Evolutionary conservation across 345 rosid genomes (phyloP).

Genomic region (Gossypium sturtianum): DNA sequence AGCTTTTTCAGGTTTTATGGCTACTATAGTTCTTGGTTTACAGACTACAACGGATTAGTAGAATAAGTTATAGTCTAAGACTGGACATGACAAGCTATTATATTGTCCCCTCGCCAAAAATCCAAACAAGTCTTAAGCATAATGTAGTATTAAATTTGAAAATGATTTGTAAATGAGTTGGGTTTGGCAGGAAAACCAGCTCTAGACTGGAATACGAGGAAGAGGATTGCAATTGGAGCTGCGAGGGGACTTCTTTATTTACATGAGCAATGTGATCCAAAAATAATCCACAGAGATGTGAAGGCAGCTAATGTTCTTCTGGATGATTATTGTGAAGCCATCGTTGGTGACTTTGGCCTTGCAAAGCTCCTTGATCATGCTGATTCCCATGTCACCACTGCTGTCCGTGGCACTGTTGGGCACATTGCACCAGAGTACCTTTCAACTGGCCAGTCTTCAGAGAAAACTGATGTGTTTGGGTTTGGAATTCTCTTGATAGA

Average conservation of each 20-base stretch:
- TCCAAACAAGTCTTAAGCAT: background rate
- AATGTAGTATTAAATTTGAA: background rate
- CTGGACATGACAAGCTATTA: too few species aligned
- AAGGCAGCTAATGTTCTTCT: conserved; percentile 89
- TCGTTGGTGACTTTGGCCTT: conserved; percentile 95
- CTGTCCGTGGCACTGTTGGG: conserved; percentile 91
- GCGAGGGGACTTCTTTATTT: conserved; percentile 86
- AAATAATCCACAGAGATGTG: conserved; percentile 89
- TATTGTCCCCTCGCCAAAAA: too few species aligned
- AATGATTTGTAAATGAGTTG: background rate
- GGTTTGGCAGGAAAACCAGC: conserved; percentile 58
- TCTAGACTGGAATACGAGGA: conserved; percentile 82
- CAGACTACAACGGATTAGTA: background rate
- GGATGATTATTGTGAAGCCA: conserved; percentile 78
- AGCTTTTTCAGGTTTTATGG: background rate
- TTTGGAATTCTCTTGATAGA: conserved; percentile 89
- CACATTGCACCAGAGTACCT: conserved; percentile 96
- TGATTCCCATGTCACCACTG: conserved; percentile 91
- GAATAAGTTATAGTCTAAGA: background rate
- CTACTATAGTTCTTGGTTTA: background rate
- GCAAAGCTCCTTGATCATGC: conserved; percentile 89
- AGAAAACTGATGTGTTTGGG: conserved; percentile 93
- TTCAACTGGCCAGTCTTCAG: conserved; percentile 95
- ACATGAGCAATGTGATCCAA: conserved; percentile 94
- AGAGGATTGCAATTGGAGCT: conserved; percentile 85